A percentile compares a stretch with the other conserved stretches of the same genome.
phyloP scores from a whole-genome alignment of 768 basidiomycete species.

The Kockovaella imperatae region DNA sequence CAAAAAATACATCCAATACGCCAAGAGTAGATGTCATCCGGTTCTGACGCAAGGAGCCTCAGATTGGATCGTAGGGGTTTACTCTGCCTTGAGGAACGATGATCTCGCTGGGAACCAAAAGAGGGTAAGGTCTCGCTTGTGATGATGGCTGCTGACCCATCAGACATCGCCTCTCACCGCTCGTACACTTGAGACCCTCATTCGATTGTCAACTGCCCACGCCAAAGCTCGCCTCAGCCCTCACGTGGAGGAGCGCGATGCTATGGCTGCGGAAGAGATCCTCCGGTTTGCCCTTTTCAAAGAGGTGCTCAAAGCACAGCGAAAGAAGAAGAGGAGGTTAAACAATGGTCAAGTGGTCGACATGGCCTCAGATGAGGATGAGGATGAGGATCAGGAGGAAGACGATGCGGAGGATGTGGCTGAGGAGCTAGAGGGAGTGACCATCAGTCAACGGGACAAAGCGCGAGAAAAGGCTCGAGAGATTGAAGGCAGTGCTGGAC shows the following conservation, averaged over 20 bases:
- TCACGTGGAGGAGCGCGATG: conserved; percentile 77
- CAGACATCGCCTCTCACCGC: conserved; percentile 96
- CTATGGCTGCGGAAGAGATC: conserved; percentile 83
- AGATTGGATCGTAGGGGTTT: conserved; percentile 86
- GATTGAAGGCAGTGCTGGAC: conserved; percentile 22
- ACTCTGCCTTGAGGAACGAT: conserved; percentile 84
- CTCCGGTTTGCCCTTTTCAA: conserved; percentile 96
- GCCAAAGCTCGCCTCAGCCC: conserved; percentile 86
- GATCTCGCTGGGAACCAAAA: conserved; percentile 82
- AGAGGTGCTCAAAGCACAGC: conserved; percentile 76
- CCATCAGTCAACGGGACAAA: conserved; percentile 52
- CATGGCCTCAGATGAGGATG: conserved; percentile 40
- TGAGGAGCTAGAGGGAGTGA: conserved; percentile 53
- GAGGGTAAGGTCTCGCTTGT: conserved; percentile 51
- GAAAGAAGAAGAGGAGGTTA: conserved; percentile 77
- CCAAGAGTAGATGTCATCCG: conserved; percentile 79
- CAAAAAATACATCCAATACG: conserved; percentile 98
- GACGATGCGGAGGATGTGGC: conserved; percentile 56
- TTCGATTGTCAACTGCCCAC: conserved; percentile 95
- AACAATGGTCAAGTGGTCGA: conserved; percentile 56
- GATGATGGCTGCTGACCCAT: conserved; percentile 7
- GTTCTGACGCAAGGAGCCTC: conserved; percentile 85
- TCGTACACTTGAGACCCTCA: conserved; percentile 95
- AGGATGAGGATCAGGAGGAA: conserved; percentile 49
- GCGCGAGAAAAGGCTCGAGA: conserved; percentile 42